Evolutionary conservation across 2,329 filamentous ascomycete genomes (phyloP).

Genomic region (Arthroderma sp.): DNA sequence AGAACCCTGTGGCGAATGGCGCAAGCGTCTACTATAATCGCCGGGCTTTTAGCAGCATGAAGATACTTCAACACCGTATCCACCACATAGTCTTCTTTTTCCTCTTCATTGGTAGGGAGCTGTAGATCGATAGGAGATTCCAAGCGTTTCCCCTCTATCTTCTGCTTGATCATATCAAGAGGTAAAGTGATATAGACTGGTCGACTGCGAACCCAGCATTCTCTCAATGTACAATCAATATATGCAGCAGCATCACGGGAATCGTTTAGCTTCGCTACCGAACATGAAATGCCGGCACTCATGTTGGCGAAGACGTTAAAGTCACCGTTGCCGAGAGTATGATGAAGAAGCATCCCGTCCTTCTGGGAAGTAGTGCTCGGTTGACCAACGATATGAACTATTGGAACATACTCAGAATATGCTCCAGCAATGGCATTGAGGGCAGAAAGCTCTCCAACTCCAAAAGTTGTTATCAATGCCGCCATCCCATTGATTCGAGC

Average conservation of each 20-base stretch:
- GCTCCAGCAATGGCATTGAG: constrained; percentile 64
- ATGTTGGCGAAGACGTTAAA: constrained; percentile 42
- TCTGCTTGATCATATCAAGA: constrained; percentile 45
- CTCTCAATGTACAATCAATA: constrained; percentile 41
- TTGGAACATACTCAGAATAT: constrained; percentile 58
- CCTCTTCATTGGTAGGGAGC: constrained; percentile 52
- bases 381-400: constrained; percentile 50
- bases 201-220: constrained; percentile 42
- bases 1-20: constrained; percentile 63
- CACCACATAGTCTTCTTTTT: constrained; percentile 64
- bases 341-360: constrained; percentile 42
- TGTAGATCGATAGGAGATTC: constrained; percentile 54
- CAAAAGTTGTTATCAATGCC: constrained; percentile 60
- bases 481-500: constrained; percentile 57
- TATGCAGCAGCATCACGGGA: constrained; percentile 36
- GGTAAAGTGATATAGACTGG: constrained; percentile 47
- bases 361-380: constrained; percentile 37
- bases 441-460: constrained; percentile 56
- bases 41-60: constrained; percentile 56
- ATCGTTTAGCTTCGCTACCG: constrained; percentile 39
- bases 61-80: constrained; percentile 61
- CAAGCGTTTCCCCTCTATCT: constrained; percentile 59
- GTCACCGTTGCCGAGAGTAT: constrained; percentile 54
- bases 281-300: constrained; percentile 39
- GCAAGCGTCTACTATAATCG: constrained; percentile 70